Evolutionary conservation across 1,284 basidiomycete species (phyloP).

Genomic region (Heterobasidion occidentale): DNA sequence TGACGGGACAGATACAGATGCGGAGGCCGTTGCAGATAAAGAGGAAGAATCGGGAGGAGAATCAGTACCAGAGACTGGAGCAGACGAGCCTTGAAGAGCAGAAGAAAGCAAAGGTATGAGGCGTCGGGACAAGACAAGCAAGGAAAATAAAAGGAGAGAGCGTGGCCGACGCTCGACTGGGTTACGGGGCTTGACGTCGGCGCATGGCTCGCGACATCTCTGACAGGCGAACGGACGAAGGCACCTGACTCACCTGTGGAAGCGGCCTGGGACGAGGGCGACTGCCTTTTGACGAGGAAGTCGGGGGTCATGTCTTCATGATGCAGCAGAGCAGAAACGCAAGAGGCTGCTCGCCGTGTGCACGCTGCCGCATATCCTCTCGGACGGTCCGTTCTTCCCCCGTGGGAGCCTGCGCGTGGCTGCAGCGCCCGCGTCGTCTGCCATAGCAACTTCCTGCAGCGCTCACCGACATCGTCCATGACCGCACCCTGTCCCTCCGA

Average conservation of each 20-base stretch:
- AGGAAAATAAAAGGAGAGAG: not conserved
- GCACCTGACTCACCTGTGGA: not conserved
- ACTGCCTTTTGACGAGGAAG: not conserved
- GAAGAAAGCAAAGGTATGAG: not conserved
- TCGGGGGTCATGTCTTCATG: constrained; percentile 1
- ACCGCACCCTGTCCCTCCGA: no score
- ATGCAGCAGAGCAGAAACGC: not conserved
- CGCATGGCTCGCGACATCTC: no score
- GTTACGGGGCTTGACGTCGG: no score
- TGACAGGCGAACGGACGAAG: not conserved
- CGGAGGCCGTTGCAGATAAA: constrained; percentile 14
- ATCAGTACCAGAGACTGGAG: not conserved
- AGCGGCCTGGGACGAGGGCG: not conserved
- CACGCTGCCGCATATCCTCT: no score
- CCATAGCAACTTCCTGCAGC: no score
- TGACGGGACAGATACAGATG: constrained; percentile 15
- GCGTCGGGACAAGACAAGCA: not conserved
- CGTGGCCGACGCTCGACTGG: no score
- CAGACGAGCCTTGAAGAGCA: constrained; percentile 2
- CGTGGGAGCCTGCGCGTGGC: no score
- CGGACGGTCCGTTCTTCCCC: no score
- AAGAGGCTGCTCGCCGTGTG: not conserved
- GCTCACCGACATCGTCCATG: no score
- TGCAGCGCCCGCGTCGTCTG: no score
- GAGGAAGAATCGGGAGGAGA: constrained; percentile 13